Conservation (phyloP, 352 stramenopile genomes). For the Globisporangium echinulatum region DNA sequence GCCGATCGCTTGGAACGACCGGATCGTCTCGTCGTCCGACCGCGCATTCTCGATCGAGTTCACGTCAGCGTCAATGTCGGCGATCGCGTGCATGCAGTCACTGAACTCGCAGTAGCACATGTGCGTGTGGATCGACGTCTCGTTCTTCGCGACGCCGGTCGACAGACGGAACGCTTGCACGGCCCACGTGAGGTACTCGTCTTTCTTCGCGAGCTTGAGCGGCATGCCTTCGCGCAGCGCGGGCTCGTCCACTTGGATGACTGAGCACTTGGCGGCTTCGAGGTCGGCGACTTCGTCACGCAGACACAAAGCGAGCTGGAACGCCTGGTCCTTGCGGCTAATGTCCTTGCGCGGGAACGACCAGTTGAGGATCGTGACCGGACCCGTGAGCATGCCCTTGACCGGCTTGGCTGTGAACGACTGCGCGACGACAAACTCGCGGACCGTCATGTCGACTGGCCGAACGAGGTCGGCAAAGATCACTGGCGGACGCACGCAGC, state of each 20-base stretch:
- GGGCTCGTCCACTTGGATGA: slow-evolving; percentile 92
- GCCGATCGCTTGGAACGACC: slow-evolving; percentile 82
- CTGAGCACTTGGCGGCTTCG: slow-evolving; percentile 79
- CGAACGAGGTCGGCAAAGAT: slow-evolving; percentile 88
- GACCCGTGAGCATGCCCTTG: slow-evolving; percentile 93
- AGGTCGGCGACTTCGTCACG: slow-evolving; percentile 90
- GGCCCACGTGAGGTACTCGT: slow-evolving; percentile 76
- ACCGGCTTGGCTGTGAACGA: slow-evolving; percentile 87
- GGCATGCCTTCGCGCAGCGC: slow-evolving; percentile 91
- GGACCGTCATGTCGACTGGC: slow-evolving; percentile 84
- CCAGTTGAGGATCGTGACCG: slow-evolving; percentile 94
- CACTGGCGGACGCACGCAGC: slow-evolving; percentile 89
- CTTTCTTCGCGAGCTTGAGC: slow-evolving; percentile 77
- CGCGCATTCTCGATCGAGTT: slow-evolving; percentile 94
- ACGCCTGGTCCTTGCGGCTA: slow-evolving; percentile 82
- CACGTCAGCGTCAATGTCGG: slow-evolving; percentile 90
- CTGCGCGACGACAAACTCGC: slow-evolving; percentile 89
- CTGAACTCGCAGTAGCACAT: slow-evolving; percentile 96
- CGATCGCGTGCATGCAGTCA: slow-evolving; percentile 91
- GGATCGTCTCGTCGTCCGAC: slow-evolving; percentile 88
- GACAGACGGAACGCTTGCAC: slow-evolving; percentile 86
- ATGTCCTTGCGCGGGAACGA: slow-evolving; percentile 92
- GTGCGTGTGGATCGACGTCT: slow-evolving; percentile 93
- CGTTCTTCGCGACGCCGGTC: slow-evolving; percentile 79
- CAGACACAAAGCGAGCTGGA: slow-evolving; percentile 87